phyloP scores from a whole-genome alignment of 139 green algal genomes.

The Coccomyxa sp. region DNA sequence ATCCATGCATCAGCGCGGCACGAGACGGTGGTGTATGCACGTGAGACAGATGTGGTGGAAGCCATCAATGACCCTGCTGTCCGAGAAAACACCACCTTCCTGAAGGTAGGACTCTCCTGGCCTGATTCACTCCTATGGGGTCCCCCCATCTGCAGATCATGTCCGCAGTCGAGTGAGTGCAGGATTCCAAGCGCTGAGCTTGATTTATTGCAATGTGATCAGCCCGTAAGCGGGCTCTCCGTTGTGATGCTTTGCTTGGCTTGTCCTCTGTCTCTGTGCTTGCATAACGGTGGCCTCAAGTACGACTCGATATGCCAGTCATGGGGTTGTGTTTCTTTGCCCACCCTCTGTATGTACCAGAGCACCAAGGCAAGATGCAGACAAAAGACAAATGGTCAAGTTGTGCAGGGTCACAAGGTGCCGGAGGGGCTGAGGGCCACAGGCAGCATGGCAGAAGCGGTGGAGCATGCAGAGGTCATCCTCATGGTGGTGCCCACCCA shows the following conservation, averaged over 20 bases:
- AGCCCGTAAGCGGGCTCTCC: too few species aligned
- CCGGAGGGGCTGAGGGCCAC: constrained; percentile 46
- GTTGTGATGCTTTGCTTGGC: too few species aligned
- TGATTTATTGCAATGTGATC: too few species aligned
- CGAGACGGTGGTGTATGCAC: constrained; percentile 57
- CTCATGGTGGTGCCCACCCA: constrained; percentile 81
- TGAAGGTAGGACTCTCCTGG: constrained; percentile 39
- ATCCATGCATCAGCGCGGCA: constrained; percentile 63
- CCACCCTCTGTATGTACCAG: too few species aligned
- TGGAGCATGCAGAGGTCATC: constrained; percentile 51
- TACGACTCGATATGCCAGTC: too few species aligned
- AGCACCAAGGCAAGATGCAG: not conserved
- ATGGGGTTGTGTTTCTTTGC: too few species aligned
- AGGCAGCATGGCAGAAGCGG: constrained; percentile 35
- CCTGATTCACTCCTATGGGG: too few species aligned
- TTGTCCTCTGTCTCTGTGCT: too few species aligned
- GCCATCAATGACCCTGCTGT: constrained; percentile 54
- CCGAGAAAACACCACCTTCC: constrained; percentile 58
- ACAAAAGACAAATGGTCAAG: not conserved
- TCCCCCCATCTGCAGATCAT: too few species aligned
- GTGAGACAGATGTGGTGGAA: constrained; percentile 56
- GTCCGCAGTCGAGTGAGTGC: not conserved
- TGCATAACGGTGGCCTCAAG: too few species aligned
- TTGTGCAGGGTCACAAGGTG: constrained; percentile 41
- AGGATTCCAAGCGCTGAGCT: too few species aligned